These are phyloP conservation scores for Schizonepeta tenuifolia DNA, from an alignment of 257 asterid species.

Conservation along the genomic window DNA sequence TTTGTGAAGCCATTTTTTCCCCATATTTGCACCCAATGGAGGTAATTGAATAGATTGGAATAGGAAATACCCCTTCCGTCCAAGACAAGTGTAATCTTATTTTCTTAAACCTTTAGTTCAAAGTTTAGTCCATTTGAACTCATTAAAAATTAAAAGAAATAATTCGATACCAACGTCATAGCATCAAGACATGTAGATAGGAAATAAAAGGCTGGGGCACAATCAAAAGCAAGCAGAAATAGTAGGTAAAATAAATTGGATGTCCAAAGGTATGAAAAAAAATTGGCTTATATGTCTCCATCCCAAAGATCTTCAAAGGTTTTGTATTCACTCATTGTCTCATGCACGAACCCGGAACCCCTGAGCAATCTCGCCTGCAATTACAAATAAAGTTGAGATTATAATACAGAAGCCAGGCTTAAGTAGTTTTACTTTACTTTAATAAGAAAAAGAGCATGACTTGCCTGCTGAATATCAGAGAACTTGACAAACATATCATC, in stretches of 20 bases:
- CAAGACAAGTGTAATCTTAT: too few species aligned
- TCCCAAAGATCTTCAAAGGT: constrained; percentile 81
- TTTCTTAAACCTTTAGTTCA: too few species aligned
- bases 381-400: background rate
- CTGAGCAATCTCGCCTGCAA: constrained; percentile 61
- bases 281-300: constrained; percentile 55
- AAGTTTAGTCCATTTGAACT: too few species aligned
- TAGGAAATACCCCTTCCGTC: too few species aligned
- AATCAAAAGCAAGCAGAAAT: background rate
- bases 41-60: too few species aligned
- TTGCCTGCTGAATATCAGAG: constrained; percentile 58
- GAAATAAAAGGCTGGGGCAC: background rate
- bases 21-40: too few species aligned
- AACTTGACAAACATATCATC: constrained; percentile 53
- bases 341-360: constrained; percentile 57
- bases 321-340: constrained; percentile 58
- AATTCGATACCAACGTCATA: too few species aligned
- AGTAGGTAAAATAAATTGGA: background rate
- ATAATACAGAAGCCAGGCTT: background rate
- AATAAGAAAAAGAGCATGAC: constrained; percentile 18
- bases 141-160: too few species aligned
- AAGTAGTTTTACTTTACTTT: background rate
- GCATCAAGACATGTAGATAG: too few species aligned
- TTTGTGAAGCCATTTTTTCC: too few species aligned
- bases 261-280: background rate